phyloP scores from a whole-genome alignment of 202 grass and related monocot species.

The Saccharum hybrid region DNA sequence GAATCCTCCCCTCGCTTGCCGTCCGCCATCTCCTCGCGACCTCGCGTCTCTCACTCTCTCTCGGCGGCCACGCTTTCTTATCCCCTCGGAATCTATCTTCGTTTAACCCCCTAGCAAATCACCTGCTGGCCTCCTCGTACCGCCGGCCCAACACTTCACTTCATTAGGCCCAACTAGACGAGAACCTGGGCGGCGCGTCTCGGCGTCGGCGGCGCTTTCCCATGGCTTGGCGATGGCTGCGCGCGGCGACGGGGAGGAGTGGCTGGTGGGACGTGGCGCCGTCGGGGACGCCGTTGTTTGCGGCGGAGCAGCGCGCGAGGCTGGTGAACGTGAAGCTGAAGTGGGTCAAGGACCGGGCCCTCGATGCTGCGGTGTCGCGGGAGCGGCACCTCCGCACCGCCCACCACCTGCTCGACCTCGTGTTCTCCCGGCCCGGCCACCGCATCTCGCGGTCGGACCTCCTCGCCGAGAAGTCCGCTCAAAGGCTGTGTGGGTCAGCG shows the following conservation, averaged over 20 bases:
- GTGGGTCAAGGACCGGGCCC: slow-evolving; percentile 66
- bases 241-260: slow-evolving; percentile 29
- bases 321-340: slow-evolving; percentile 74
- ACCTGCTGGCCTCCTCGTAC: neutral
- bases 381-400: slow-evolving; percentile 65
- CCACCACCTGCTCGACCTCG: slow-evolving; percentile 79
- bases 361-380: slow-evolving; percentile 55
- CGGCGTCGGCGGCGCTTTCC: neutral
- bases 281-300: slow-evolving; percentile 14
- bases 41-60: neutral
- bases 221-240: slow-evolving; percentile 43
- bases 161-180: slow-evolving; percentile 8
- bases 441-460: slow-evolving; percentile 42
- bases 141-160: slow-evolving; percentile 25
- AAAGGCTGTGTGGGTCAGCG: slow-evolving; percentile 26
- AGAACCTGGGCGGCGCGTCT: neutral
- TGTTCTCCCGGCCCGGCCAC: slow-evolving; percentile 50
- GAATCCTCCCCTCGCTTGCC: slow-evolving; percentile 33
- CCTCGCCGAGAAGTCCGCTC: slow-evolving; percentile 36
- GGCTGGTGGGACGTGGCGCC: slow-evolving; percentile 29
- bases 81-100: slow-evolving; percentile 29
- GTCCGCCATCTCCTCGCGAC: slow-evolving; percentile 28
- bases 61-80: slow-evolving; percentile 35
- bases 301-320: slow-evolving; percentile 53
- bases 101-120: slow-evolving; percentile 25